Evolutionary conservation across 768 basidiomycete genomes (phyloP).

Genomic region (Zangia roseola): DNA sequence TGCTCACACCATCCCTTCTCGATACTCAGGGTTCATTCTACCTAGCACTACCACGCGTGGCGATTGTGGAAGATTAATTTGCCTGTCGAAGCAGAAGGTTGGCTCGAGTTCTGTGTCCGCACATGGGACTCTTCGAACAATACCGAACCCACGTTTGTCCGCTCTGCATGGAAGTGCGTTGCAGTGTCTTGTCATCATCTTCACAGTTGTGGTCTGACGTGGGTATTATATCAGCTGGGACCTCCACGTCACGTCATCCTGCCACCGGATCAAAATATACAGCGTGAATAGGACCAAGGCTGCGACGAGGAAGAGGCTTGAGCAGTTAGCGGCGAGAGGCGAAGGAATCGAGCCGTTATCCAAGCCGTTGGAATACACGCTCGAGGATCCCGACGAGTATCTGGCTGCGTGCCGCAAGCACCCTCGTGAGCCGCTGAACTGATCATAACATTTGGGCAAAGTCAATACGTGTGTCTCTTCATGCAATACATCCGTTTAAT

Average conservation of each 20-base stretch:
- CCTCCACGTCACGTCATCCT: slow-evolving; percentile 52
- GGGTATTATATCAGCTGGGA: slow-evolving; percentile 40
- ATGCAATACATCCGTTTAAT: too few species aligned
- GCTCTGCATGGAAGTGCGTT: slow-evolving; percentile 54
- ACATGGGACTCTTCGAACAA: slow-evolving; percentile 60
- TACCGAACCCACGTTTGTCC: slow-evolving; percentile 53
- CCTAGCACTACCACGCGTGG: slow-evolving; percentile 55
- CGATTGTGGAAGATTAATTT: slow-evolving; percentile 51
- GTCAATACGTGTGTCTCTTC: neutral
- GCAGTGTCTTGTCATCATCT: neutral
- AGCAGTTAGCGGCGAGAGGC: slow-evolving; percentile 38
- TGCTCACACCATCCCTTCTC: slow-evolving; percentile 4
- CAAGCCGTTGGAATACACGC: slow-evolving; percentile 7
- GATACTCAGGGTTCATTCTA: neutral
- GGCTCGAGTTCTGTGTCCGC: slow-evolving; percentile 55
- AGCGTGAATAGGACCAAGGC: slow-evolving; percentile 46
- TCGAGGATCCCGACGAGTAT: slow-evolving; percentile 10
- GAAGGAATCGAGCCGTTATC: slow-evolving; percentile 24
- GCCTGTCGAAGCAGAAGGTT: slow-evolving; percentile 54
- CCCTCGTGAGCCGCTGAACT: slow-evolving; percentile 9
- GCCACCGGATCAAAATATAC: slow-evolving; percentile 54
- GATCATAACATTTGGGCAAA: neutral
- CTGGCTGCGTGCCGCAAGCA: neutral
- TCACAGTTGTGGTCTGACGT: neutral
- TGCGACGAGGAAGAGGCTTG: slow-evolving; percentile 43